Percentiles rank a stretch among this genome's conserved stretches.
Evolutionary conservation across 2,329 filamentous ascomycete species (phyloP).

Genomic region (Talaromyces funiculosus): DNA sequence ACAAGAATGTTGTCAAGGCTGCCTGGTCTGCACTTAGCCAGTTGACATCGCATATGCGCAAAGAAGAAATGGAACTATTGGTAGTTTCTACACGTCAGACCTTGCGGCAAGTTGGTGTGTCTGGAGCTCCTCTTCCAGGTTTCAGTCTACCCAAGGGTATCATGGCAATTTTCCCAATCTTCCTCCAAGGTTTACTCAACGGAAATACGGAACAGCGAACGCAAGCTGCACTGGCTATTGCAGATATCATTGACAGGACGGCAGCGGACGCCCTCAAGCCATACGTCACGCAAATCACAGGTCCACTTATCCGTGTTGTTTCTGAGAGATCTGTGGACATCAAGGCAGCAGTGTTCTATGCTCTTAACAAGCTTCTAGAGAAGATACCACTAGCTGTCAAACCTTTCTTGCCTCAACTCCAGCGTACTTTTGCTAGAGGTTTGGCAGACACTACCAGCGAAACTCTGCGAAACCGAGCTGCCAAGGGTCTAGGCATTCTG

Average conservation of each 20-base stretch:
- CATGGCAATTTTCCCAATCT: constrained; percentile 91
- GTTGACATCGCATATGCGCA: constrained; percentile 82
- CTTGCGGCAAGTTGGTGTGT: constrained; percentile 79
- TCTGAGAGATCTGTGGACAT: constrained; percentile 95
- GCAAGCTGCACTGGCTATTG: constrained; percentile 86
- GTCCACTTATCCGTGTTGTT: constrained; percentile 93
- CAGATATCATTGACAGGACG: constrained; percentile 90
- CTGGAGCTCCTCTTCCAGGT: constrained; percentile 76
- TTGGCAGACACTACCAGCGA: constrained; percentile 91
- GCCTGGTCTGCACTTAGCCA: constrained; percentile 82
- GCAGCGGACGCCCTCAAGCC: constrained; percentile 82
- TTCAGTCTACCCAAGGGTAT: constrained; percentile 94
- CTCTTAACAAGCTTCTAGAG: constrained; percentile 88
- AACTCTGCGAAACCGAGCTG: constrained; percentile 75
- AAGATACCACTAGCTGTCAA: constrained; percentile 96
- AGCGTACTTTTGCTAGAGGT: constrained; percentile 94
- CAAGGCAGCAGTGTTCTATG: constrained; percentile 86
- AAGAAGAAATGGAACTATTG: constrained; percentile 96
- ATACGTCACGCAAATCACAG: constrained; percentile 95
- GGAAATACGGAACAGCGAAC: constrained; percentile 87
- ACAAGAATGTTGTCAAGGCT: constrained; percentile 77
- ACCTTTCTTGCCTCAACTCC: constrained; percentile 92
- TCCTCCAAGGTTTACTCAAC: constrained; percentile 96
- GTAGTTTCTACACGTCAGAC: constrained; percentile 81
- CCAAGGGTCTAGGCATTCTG: constrained; percentile 86